Evolutionary conservation across 371 early-diverging fungal genomes (phyloP), one percentile per base, ranked within the genome.

Genomic region (Umbelopsis sp.): DNA sequence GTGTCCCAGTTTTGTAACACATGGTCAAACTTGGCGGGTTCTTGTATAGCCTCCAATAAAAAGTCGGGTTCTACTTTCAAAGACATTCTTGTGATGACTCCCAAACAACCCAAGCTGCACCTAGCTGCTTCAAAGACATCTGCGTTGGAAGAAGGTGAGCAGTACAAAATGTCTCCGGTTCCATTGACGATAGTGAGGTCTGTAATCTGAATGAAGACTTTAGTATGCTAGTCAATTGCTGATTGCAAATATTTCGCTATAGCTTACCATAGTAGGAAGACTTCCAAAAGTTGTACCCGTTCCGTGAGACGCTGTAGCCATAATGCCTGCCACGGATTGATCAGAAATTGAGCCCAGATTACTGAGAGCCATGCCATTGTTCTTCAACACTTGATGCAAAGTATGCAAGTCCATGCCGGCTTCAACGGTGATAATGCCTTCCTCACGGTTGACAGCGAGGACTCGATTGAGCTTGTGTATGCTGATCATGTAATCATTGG

Each of bases 261-360:
- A 51, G 16, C 57, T 18, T 78, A 94, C 90, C 71, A 83, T 80
- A 0, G 90, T 84, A 52, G 93, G 89, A 20, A 93, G 68, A 57
- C 87, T 87, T 4, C 90, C 88, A 69, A 79, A 92, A 41, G 85
- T 76, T 37, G 89, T 83, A 8, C 95, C 95, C 4, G 94, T 91
- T 20, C 95, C 94, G 76, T 94, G 95, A 2, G 92, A 90, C 14
- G 92, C 93, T 0, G 95, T 93, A 4, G 91, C 82, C 64, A 93
- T 92, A 0, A 89, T 84, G 12, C 95, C 94, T 18, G 90, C 93
- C 6, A 94, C 70, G 29, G 89, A 85, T 72, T 94, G 94, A 53
- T 93, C 93, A 1, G 94, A 92, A 65, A 95, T 92, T n/a, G 93
- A 92, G 0, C 94, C 94, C 24, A 95, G 76, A 72, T 86, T 89